Percentiles rank a stretch among this genome's conserved stretches.
phyloP scores from a whole-genome alignment of 2,329 filamentous ascomycete genomes.

The Nectriaceae sp. region DNA sequence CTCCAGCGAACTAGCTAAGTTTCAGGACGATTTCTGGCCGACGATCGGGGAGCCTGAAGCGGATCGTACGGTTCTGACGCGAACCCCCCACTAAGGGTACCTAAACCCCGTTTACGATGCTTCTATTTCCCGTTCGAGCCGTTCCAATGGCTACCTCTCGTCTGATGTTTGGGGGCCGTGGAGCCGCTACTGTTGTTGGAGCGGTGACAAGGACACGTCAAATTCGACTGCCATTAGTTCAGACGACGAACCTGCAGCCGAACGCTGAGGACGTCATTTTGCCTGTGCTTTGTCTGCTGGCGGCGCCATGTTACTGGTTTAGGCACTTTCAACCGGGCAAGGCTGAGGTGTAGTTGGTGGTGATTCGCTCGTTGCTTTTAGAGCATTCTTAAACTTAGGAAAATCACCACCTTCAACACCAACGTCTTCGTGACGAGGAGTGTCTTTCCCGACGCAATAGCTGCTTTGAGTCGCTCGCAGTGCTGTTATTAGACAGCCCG shows the following conservation, averaged over 20 bases:
- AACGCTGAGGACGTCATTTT: background rate
- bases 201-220: background rate
- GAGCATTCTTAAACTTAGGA: background rate
- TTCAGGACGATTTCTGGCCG: conserved; percentile 9
- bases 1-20: conserved; percentile 3
- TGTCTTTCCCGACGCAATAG: conserved; percentile 10
- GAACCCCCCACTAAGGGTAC: background rate
- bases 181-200: background rate
- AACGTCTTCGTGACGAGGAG: conserved; percentile 4
- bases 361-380: conserved; percentile 7
- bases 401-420: background rate
- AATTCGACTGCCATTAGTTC: conserved; percentile 1
- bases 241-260: background rate
- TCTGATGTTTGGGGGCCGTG: background rate
- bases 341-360: conserved; percentile 5
- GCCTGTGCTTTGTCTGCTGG: background rate
- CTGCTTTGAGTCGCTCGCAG: conserved; percentile 16
- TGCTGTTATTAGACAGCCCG: conserved; percentile 36
- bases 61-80: conserved; percentile 15
- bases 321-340: background rate
- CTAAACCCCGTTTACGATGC: conserved; percentile 2
- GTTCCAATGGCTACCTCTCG: background rate
- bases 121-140: background rate
- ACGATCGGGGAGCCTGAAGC: conserved; percentile 5
- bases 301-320: background rate